Evolutionary conservation across 768 basidiomycete species (phyloP).

Genomic region (Leucocoprinus birnbaumii): DNA sequence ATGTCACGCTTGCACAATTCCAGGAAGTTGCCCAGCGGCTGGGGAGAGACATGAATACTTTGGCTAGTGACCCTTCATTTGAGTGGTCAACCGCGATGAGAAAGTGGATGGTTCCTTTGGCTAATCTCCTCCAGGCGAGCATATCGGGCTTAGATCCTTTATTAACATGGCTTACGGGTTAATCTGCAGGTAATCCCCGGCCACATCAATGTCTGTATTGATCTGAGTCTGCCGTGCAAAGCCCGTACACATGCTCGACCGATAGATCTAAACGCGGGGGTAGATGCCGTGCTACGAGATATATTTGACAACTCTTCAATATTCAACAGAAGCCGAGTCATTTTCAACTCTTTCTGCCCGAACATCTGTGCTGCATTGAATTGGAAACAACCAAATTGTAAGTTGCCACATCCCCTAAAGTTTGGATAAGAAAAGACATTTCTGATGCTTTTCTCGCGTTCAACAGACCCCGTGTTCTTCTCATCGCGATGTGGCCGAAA

Average conservation of each 20-base stretch:
- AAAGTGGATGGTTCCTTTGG: constrained; percentile 65
- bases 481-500: constrained; percentile 81
- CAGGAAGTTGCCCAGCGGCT: constrained; percentile 53
- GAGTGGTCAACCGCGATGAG: constrained; percentile 2
- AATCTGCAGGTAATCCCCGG: constrained; percentile 50
- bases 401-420: constrained; percentile 22
- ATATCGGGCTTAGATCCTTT: constrained; percentile 8
- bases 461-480: constrained; percentile 91
- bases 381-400: constrained; percentile 99
- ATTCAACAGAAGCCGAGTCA: constrained; percentile 53
- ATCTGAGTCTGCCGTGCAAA: constrained; percentile 71
- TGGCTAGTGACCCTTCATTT: constrained; percentile 16
- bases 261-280: constrained; percentile 75
- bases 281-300: constrained; percentile 80
- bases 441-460: not conserved
- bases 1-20: constrained; percentile 84
- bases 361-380: constrained; percentile 89
- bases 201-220: constrained; percentile 74
- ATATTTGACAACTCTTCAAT: constrained; percentile 69
- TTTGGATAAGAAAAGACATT: not conserved
- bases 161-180: not conserved
- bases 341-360: constrained; percentile 92
- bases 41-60: constrained; percentile 35
- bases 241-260: constrained; percentile 42
- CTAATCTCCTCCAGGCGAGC: constrained; percentile 71